Evolutionary conservation across 257 asterid species (phyloP).

Genomic region (Sherardia arvensis): DNA sequence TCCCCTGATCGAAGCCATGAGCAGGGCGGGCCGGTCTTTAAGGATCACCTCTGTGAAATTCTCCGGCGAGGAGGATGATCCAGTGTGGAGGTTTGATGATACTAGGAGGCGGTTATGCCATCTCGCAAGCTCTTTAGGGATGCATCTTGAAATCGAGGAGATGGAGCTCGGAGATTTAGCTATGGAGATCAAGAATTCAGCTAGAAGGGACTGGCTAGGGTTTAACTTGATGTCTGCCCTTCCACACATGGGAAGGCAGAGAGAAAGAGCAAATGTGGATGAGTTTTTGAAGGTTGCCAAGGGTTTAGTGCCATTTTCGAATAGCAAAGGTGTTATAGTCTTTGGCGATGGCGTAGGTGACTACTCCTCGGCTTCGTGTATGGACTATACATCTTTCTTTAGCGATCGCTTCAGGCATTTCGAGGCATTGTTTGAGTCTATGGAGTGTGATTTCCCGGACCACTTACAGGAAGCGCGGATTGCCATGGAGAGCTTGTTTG

Average conservation of each 20-base stretch:
- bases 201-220: conserved; percentile 38
- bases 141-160: conserved; percentile 38
- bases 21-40: conserved; percentile 27
- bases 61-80: conserved; percentile 26
- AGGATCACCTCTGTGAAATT: conserved; percentile 41
- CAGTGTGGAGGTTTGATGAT: conserved; percentile 37
- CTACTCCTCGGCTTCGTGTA: neutral
- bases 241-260: conserved; percentile 57
- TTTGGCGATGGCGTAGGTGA: conserved; percentile 59
- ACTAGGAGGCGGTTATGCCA: conserved; percentile 34
- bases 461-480: conserved; percentile 58
- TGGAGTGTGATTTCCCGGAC: conserved; percentile 54
- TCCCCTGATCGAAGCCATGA: conserved; percentile 43
- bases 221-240: conserved; percentile 63
- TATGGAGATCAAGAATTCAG: conserved; percentile 25
- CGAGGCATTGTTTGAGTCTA: conserved; percentile 44
- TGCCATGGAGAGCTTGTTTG: conserved; percentile 47
- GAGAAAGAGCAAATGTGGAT: conserved; percentile 20
- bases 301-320: conserved; percentile 17
- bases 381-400: conserved; percentile 31
- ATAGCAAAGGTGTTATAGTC: conserved; percentile 33
- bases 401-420: conserved; percentile 32
- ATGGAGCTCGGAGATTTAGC: conserved; percentile 23
- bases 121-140: conserved; percentile 37
- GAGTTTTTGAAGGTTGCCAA: conserved; percentile 41